These are phyloP conservation scores for Globisporangium ultimum DNA, from an alignment of 352 stramenopile genomes.

Conservation along the genomic window DNA sequence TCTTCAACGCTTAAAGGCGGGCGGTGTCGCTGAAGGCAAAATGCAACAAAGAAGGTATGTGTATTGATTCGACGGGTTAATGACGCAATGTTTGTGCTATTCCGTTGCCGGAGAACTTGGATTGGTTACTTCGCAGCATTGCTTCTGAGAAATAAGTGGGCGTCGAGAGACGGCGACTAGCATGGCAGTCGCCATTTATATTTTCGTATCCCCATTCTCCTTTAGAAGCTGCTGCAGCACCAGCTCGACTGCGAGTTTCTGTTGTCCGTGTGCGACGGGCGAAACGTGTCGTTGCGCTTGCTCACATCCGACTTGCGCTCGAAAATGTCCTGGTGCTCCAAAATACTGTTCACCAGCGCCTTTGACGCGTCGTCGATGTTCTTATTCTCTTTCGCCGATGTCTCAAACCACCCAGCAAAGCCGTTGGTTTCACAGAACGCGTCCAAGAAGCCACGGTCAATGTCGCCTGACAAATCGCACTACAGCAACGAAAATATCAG, in stretches of 20 bases:
- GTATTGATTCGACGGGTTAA: too few species aligned
- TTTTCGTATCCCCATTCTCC: too few species aligned
- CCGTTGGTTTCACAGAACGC: constrained; percentile 88
- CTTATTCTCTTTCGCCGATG: constrained; percentile 91
- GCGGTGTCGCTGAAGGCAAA: too few species aligned
- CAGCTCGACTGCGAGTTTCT: constrained; percentile 45
- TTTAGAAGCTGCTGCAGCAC: constrained; percentile 88
- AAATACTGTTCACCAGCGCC: constrained; percentile 72
- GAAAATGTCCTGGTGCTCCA: constrained; percentile 86
- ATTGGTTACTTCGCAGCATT: too few species aligned
- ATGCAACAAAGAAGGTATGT: too few species aligned
- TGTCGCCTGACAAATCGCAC: constrained; percentile 83
- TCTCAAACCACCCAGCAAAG: constrained; percentile 92
- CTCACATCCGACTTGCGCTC: constrained; percentile 75
- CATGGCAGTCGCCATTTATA: too few species aligned
- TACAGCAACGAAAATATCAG: constrained; percentile 16
- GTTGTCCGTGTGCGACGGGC: constrained; percentile 53
- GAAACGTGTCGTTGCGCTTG: constrained; percentile 72
- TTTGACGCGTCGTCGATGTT: constrained; percentile 89
- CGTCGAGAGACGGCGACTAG: too few species aligned
- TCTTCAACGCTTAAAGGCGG: too few species aligned
- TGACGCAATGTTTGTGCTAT: too few species aligned
- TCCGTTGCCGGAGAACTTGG: too few species aligned
- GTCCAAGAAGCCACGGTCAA: constrained; percentile 77
- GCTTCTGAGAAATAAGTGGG: too few species aligned